Base-by-base conservation (phyloP, 2,329 filamentous ascomycete genomes). In the Coniochaeta prunicola region DNA sequence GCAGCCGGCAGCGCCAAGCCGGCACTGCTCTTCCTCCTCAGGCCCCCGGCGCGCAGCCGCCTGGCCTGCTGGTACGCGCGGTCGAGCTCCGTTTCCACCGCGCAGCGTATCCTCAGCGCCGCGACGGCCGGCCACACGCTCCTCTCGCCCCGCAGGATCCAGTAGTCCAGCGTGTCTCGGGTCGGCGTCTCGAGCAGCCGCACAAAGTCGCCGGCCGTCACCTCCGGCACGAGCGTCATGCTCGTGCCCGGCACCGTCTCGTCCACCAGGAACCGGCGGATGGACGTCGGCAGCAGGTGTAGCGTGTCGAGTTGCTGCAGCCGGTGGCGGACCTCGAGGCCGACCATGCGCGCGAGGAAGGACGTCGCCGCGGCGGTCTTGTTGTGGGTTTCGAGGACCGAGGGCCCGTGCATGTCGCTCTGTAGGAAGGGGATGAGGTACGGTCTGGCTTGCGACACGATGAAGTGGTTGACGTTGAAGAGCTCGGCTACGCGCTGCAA, bases 391-490 rank as follows among this genome's bases (percentile, higher is more conserved):
- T 77, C 82, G 65, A 77, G 82, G 69, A 80, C 82, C 65, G 84
- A 83, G 0, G 90, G 88, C 4, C 89, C 87, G 71, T 92, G 89
- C 76, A 92, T 85, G 65, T 93, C 90, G 53, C 87, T 89, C 61
- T 88, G 86, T 5, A 96, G 79, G 66, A 96, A 94, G 0, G 92
- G 92, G 30, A 93, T 87, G 17, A 96, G 79, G 71, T 96, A 96
- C 0, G 93, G 93, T 3, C 92, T 83, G 0, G 93, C 92, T 75
- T 97, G 93, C 64, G 90, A 94, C 64, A 97, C 86, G 63, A 97
- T 91, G 74, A 96, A 97, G 76, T 97, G 92, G 69, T 96, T 96
- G 57, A 96, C 90, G 70, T 96, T 96, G 80, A 94, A 94, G 12
- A 93, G 82, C 73, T 93, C 89, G 7, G 88, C 85, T 31, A 94